phyloP scores from a whole-genome alignment of 1,284 basidiomycete genomes.

The Cutaneotrichosporon daszewskae region DNA sequence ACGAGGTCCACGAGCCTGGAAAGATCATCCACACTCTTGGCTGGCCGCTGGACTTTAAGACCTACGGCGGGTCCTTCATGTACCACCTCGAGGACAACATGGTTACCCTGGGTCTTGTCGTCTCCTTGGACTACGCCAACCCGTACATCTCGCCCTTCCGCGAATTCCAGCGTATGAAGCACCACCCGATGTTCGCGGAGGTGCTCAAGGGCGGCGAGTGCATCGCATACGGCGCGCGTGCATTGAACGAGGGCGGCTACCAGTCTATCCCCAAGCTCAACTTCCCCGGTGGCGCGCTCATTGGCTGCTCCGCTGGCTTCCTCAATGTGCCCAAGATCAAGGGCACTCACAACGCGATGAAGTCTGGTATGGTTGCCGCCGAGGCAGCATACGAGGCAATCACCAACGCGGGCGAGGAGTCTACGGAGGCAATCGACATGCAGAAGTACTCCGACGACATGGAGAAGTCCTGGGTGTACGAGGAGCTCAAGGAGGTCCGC shows the following conservation, averaged over 20 bases:
- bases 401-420: constrained; percentile 20
- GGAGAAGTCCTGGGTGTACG: constrained; percentile 77
- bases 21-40: constrained; percentile 90
- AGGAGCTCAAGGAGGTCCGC: constrained; percentile 84
- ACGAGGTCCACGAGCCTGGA: constrained; percentile 70
- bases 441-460: constrained; percentile 68
- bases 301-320: constrained; percentile 95
- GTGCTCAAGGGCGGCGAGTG: constrained; percentile 73
- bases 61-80: constrained; percentile 90
- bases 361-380: constrained; percentile 94
- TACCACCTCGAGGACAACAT: constrained; percentile 96
- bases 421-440: constrained; percentile 58
- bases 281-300: constrained; percentile 91
- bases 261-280: constrained; percentile 87
- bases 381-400: constrained; percentile 75
- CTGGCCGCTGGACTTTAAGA: constrained; percentile 78
- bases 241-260: constrained; percentile 88
- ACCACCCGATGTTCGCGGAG: constrained; percentile 83
- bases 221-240: constrained; percentile 85
- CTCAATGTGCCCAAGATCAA: constrained; percentile 98
- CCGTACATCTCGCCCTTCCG: constrained; percentile 89
- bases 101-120: constrained; percentile 84
- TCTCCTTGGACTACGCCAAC: constrained; percentile 92
- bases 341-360: constrained; percentile 99
- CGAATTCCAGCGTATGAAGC: constrained; percentile 96